phyloP scores from a whole-genome alignment of 148 eudicot species.

The Rhododendron williamsianum region DNA sequence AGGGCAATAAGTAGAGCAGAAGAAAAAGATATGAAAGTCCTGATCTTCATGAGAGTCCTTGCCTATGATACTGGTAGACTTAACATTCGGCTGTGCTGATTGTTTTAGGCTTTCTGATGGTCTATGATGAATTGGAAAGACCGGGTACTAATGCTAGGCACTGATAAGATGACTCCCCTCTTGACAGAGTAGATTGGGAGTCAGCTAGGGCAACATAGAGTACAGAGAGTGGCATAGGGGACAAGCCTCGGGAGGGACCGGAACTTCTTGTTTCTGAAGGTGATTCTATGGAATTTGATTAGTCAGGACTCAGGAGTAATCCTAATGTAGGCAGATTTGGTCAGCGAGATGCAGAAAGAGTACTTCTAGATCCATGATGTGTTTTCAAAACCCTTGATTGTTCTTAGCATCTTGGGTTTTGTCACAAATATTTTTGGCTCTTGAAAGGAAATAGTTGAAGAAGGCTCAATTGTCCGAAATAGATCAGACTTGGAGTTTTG shows the following conservation, averaged over 20 bases:
- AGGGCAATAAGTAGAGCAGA: not conserved
- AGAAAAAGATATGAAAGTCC: constrained; percentile 1
- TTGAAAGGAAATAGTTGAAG: not conserved
- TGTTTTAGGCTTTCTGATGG: not conserved
- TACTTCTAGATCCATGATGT: not conserved
- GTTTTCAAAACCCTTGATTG: not conserved
- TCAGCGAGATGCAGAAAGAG: not conserved
- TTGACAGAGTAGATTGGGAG: not conserved
- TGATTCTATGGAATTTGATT: not conserved
- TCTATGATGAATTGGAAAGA: not conserved
- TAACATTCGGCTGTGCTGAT: not conserved
- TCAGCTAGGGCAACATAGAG: not conserved
- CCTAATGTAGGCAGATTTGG: not conserved
- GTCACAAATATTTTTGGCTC: not conserved
- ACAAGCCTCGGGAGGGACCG: not conserved
- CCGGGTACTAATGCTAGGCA: not conserved
- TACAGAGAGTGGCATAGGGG: not conserved
- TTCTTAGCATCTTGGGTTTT: not conserved
- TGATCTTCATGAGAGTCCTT: not conserved
- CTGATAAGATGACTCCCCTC: not conserved
- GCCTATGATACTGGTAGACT: not conserved
- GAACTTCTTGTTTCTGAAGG: not conserved
- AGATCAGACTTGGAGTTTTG: not conserved
- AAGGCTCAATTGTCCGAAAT: not conserved
- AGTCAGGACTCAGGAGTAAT: not conserved